Base-by-base conservation (phyloP, 352 stramenopile species). In the Stramenopiles sp. region DNA sequence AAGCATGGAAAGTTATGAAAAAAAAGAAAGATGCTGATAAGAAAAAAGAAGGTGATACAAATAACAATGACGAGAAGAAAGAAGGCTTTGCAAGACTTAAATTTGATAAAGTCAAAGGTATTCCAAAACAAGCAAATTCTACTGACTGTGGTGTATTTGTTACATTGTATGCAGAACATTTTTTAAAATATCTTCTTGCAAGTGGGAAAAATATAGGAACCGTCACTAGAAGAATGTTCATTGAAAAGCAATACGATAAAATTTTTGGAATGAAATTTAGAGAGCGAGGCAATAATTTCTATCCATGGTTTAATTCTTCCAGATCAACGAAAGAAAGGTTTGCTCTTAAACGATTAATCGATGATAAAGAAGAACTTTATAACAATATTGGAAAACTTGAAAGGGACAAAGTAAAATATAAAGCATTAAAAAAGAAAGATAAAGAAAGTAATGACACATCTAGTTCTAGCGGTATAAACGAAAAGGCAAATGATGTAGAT, bases 101-200 rank as follows among this genome's bases (percentile, higher is more conserved):
- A 4, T 53, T 13, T 53, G 4, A 53, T 76, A 13, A 4, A 31
- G 65, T 76, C 65, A 4, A 76, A 13, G 4, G 31, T 76, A 33
- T 76, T 33, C 65, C 65, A 76, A 31, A 33, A 20, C 65, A 76
- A 20, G 4, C 30, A 13, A 76, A 76, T 76, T 31, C 30, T 13
- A 33, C 4, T 31, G 65, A 76, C 65, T 76, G 65, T 76, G 65
- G 65, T 31, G 65, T 76, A 4, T 76, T 76, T 20, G 31, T 76
- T 4, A 33, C 65, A 7, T 33, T 76, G 13, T 76, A 76, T 13
- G 38, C 38, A 4, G 13, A 53, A 13, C 4, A 53, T 53, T 53
- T 53, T 53, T 53, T 53, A 13, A 4, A 13, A 13, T 53, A 53
- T 53, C 4, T 53, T 53, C 13, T 4, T 53, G 38, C 4, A 4